Conservation (phyloP, 768 basidiomycete species). For the Leccinellum rugosiceps region DNA sequence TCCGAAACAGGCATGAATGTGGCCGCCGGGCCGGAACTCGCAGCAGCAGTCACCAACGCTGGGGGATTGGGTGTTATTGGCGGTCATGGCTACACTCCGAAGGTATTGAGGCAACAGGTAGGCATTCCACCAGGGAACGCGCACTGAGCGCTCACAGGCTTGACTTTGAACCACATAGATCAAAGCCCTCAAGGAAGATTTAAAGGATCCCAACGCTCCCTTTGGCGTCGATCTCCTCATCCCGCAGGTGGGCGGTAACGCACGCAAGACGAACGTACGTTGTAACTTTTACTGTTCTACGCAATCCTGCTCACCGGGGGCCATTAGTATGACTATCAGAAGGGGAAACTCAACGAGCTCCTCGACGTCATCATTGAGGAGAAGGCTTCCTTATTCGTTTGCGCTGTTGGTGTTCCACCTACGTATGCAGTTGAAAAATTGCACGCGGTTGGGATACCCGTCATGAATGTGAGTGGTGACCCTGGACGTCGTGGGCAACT, state of each 20-base stretch:
- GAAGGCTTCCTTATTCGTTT: slow-evolving; percentile 85
- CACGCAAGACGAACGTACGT: slow-evolving; percentile 85
- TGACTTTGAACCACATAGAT: slow-evolving; percentile 49
- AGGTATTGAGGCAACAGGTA: slow-evolving; percentile 76
- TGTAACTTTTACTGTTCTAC: not conserved
- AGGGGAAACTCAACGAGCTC: slow-evolving; percentile 78
- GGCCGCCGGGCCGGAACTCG: slow-evolving; percentile 75
- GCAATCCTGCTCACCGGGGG: not conserved
- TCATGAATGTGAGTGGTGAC: slow-evolving; percentile 68
- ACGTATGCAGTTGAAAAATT: slow-evolving; percentile 74
- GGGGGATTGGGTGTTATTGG: slow-evolving; percentile 93
- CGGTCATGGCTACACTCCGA: slow-evolving; percentile 83
- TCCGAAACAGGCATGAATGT: slow-evolving; percentile 55
- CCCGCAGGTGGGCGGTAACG: slow-evolving; percentile 82
- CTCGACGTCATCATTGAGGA: slow-evolving; percentile 92
- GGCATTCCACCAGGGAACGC: slow-evolving; percentile 6
- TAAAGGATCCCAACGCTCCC: slow-evolving; percentile 72
- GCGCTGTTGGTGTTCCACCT: slow-evolving; percentile 86
- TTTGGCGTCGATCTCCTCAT: slow-evolving; percentile 92
- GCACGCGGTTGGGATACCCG: slow-evolving; percentile 78
- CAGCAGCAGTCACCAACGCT: slow-evolving; percentile 91
- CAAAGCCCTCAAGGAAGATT: slow-evolving; percentile 62
- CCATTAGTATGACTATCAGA: slow-evolving; percentile 79
- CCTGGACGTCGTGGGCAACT: not conserved
- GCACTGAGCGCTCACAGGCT: slow-evolving; percentile 5